A percentile compares a stretch with the other conserved stretches of the same genome.
Evolutionary conservation across 2,329 filamentous ascomycete genomes (phyloP).

Genomic region (Acrodontium crateriforme): DNA sequence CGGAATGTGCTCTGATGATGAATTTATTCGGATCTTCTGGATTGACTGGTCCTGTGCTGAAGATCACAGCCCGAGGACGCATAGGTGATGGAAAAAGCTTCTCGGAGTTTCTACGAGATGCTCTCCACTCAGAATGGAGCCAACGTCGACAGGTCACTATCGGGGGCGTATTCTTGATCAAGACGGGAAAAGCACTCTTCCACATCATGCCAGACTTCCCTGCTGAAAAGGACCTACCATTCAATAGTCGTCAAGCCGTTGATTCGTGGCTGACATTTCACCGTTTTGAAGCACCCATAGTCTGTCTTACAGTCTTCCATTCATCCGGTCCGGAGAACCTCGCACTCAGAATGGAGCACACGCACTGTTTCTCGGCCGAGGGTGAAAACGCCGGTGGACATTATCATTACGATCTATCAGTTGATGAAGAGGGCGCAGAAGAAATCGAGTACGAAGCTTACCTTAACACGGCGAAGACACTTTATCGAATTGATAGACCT

Average conservation of each 20-base stretch:
- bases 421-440: conserved; percentile 8
- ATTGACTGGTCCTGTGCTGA: conserved; percentile 13
- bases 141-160: conserved; percentile 12
- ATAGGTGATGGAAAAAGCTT: conserved; percentile 14
- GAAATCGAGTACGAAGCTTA: conserved; percentile 20
- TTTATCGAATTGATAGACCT: conserved; percentile 19
- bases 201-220: conserved; percentile 21
- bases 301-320: conserved; percentile 18
- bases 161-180: conserved; percentile 18
- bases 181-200: conserved; percentile 13
- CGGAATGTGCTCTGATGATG: conserved; percentile 20
- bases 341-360: conserved; percentile 20
- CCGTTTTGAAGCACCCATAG: conserved; percentile 17
- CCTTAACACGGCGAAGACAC: conserved; percentile 17
- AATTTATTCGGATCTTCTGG: conserved; percentile 18
- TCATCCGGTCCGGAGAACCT: conserved; percentile 16
- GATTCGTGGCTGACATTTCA: conserved; percentile 19
- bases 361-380: conserved; percentile 16
- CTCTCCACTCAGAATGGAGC: conserved; percentile 12
- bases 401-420: conserved; percentile 17
- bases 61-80: conserved; percentile 13
- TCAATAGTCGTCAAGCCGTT: conserved; percentile 13
- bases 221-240: conserved; percentile 10
- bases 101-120: conserved; percentile 15
- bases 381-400: conserved; percentile 16